phyloP scores from a whole-genome alignment of 352 stramenopile genomes.

The Phytophthora quininea region DNA sequence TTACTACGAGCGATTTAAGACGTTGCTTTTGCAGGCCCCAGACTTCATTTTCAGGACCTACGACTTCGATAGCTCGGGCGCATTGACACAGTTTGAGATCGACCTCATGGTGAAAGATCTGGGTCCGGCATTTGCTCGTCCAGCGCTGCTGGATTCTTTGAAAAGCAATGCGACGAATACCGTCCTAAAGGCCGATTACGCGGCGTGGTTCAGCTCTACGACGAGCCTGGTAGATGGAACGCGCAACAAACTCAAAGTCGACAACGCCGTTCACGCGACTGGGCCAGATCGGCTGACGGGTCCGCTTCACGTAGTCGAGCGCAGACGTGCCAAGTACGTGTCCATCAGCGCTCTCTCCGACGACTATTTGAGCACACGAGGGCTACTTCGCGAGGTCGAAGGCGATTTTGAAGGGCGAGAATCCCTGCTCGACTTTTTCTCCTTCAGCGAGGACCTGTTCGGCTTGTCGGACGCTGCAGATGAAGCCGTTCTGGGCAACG shows the following conservation, averaged over 20 bases:
- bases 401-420: slow-evolving; percentile 84
- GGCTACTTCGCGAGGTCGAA: slow-evolving; percentile 73
- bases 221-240: slow-evolving; percentile 66
- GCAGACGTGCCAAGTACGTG: slow-evolving; percentile 93
- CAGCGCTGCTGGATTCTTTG: slow-evolving; percentile 42
- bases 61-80: slow-evolving; percentile 68
- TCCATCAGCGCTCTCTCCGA: slow-evolving; percentile 90
- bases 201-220: slow-evolving; percentile 58
- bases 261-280: slow-evolving; percentile 95
- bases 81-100: slow-evolving; percentile 67
- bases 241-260: slow-evolving; percentile 74
- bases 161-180: slow-evolving; percentile 36
- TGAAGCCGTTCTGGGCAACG: slow-evolving; percentile 24
- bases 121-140: slow-evolving; percentile 48
- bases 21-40: slow-evolving; percentile 43
- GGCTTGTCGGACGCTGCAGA: slow-evolving; percentile 47
- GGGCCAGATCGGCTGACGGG: slow-evolving; percentile 92
- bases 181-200: slow-evolving; percentile 59
- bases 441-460: slow-evolving; percentile 76
- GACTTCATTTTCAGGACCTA: slow-evolving; percentile 76
- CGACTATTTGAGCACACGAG: slow-evolving; percentile 89
- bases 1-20: slow-evolving; percentile 73
- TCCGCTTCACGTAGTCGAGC: slow-evolving; percentile 86
- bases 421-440: slow-evolving; percentile 72
- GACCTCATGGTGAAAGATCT: slow-evolving; percentile 74